Base-by-base conservation (phyloP, 108 stramenopile genomes). In the Nannochloropsis granulata region DNA sequence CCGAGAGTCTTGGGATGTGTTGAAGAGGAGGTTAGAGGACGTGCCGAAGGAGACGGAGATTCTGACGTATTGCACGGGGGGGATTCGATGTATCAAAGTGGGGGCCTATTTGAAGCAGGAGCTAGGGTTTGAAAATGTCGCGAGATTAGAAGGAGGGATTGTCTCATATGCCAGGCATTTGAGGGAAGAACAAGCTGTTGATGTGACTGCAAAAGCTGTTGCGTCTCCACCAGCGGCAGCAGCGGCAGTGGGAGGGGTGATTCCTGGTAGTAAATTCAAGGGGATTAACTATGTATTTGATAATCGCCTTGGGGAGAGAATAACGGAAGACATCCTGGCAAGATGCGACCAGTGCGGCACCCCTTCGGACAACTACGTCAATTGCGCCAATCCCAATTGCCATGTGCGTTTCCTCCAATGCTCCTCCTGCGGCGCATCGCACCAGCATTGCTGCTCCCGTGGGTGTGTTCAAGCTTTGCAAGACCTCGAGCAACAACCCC, bases 261-360 rank as follows among this genome's bases (percentile, higher is more conserved):
- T 71, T 0, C 56, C 56, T n/a, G 16, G 21, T 10, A 71, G 56
- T 71, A 87, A 93, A 87, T 96, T 95, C 90, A 93, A 94, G 84
- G 97, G 97, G 21, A 92, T 94, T 24, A 98, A 98, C 84, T 97
- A 96, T 90, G 97, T 98, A n/a, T 98, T 98, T 88, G 96, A 98
- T 88, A 94, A 95, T 44, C 89, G 97, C 82, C 88, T 98, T 90
- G 97, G 96, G 26, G 92, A 95, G 44, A 85, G 85, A 26, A 95
- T 98, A 44, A 98, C 97, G 42, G 94, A 94, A 34, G 96, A 98
- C 88, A 84, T 92, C 11, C 86, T 97, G 23, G 94, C 94, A 0
- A 82, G 82, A 44, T 98, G 97, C 85, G 82, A 92, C 79, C 96
- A 95, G 16, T 98, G 97, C 90, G 97, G 94, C 25, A 78, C 84